Percentiles rank a stretch among this genome's conserved stretches.
These are phyloP conservation scores for Fusarium sp. DNA, from an alignment of 2,329 filamentous ascomycete genomes.

Conservation along the genomic window DNA sequence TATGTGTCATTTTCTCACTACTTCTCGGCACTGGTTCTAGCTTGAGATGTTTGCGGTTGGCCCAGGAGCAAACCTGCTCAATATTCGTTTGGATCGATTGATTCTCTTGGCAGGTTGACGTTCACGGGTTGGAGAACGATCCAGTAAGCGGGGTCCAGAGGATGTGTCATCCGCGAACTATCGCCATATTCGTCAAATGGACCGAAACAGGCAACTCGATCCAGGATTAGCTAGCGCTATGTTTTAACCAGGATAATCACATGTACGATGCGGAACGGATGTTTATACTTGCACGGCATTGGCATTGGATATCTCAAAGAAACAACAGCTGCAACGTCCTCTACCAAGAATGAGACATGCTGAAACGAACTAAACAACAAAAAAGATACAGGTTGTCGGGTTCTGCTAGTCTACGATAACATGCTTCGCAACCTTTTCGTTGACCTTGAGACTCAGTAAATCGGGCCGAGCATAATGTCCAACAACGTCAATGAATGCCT, in stretches of 20 bases:
- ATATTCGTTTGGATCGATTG: accelerated
- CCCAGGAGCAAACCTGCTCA: no score
- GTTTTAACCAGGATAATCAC: no score
- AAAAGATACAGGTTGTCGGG: no score
- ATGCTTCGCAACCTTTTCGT: background rate
- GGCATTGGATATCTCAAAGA: background rate
- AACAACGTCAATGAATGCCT: conserved; percentile 1
- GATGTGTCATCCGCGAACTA: background rate
- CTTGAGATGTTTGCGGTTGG: no score
- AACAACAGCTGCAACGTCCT: background rate
- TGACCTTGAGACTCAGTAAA: background rate
- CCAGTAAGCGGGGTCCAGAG: background rate
- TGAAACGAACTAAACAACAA: no score
- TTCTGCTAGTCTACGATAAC: background rate
- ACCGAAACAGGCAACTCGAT: background rate
- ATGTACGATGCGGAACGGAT: no score
- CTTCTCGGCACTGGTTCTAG: no score
- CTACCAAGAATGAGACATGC: no score
- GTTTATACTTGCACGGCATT: no score
- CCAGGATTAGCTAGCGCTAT: accelerated
- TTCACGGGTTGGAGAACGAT: background rate
- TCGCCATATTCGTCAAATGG: background rate
- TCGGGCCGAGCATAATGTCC: background rate
- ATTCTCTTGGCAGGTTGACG: background rate
- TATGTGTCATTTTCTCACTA: background rate